These are phyloP conservation scores for Pseudogymnoascus sp. DNA, from an alignment of 2,329 filamentous ascomycete genomes.

Conservation along the genomic window DNA sequence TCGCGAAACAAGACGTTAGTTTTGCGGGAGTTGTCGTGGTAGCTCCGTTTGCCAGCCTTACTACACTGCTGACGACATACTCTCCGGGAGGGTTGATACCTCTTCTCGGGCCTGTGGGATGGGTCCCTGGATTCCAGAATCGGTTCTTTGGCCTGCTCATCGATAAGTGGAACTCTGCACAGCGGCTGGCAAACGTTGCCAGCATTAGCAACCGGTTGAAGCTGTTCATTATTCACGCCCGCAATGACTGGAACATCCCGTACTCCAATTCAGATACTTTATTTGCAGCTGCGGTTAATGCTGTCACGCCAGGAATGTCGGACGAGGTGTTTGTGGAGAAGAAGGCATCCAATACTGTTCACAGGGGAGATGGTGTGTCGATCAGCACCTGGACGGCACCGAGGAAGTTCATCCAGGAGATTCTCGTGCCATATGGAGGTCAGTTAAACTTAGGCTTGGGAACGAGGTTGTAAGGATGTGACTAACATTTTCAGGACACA, in stretches of 20 bases:
- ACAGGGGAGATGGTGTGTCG: constrained; percentile 28
- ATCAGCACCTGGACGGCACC: constrained; percentile 27
- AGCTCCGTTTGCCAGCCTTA: constrained; percentile 67
- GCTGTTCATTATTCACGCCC: constrained; percentile 68
- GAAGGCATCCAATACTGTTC: constrained; percentile 25
- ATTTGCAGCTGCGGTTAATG: constrained; percentile 50
- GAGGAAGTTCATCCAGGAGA: constrained; percentile 27
- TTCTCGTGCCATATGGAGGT: constrained; percentile 28
- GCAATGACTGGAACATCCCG: constrained; percentile 74
- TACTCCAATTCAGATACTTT: constrained; percentile 59
- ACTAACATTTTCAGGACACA: constrained; percentile 48
- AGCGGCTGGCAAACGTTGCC: constrained; percentile 52
- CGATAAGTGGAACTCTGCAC: constrained; percentile 73
- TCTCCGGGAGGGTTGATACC: constrained; percentile 70
- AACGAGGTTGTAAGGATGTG: not conserved
- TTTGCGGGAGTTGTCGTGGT: constrained; percentile 77
- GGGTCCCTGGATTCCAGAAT: constrained; percentile 54
- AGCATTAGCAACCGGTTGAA: constrained; percentile 46
- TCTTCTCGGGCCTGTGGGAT: constrained; percentile 63
- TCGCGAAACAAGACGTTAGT: constrained; percentile 49
- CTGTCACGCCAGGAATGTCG: constrained; percentile 32
- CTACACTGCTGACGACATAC: constrained; percentile 65
- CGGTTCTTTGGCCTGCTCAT: constrained; percentile 55
- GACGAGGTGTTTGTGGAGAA: constrained; percentile 22
- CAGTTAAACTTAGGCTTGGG: constrained; percentile 15